Percentiles rank a stretch among this genome's conserved stretches.
Evolutionary conservation across 83 land plant species (phyloP).

Genomic region (Thuja plicata): DNA sequence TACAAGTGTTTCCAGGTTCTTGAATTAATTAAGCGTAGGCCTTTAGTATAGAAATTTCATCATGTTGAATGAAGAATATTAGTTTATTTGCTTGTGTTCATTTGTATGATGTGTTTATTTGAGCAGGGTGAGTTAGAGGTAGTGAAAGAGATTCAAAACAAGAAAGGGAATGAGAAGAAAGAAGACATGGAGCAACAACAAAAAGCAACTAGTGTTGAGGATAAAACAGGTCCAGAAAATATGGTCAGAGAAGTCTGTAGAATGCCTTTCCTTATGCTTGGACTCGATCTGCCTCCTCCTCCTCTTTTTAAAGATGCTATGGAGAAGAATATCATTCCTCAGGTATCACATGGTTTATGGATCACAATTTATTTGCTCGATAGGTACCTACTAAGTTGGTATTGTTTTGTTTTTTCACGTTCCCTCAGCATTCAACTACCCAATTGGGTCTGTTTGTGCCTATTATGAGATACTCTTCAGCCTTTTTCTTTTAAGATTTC

Average conservation of each 20-base stretch:
- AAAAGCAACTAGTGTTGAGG: conserved; percentile 28
- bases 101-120: conserved; percentile 9
- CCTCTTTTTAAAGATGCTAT: conserved; percentile 97
- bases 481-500: neutral
- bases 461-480: neutral
- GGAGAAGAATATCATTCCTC: conserved; percentile 99
- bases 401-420: neutral
- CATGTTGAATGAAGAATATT: neutral
- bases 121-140: conserved; percentile 97
- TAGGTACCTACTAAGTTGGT: neutral
- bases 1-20: conserved; percentile 92
- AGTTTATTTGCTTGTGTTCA: neutral
- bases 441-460: neutral
- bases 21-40: neutral
- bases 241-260: conserved; percentile 58
- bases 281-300: conserved; percentile 96
- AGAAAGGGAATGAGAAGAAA: conserved; percentile 27
- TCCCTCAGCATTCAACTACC: neutral
- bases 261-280: conserved; percentile 98
- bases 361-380: neutral
- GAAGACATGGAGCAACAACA: conserved; percentile 33
- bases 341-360: conserved; percentile 45
- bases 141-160: conserved; percentile 74
- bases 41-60: neutral
- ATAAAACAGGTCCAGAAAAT: conserved; percentile 28